A percentile compares a stretch with the other conserved stretches of the same genome.
These are phyloP conservation scores for Chaetothyriales sp. DNA, from an alignment of 2,329 filamentous ascomycete species.

Conservation along the genomic window DNA sequence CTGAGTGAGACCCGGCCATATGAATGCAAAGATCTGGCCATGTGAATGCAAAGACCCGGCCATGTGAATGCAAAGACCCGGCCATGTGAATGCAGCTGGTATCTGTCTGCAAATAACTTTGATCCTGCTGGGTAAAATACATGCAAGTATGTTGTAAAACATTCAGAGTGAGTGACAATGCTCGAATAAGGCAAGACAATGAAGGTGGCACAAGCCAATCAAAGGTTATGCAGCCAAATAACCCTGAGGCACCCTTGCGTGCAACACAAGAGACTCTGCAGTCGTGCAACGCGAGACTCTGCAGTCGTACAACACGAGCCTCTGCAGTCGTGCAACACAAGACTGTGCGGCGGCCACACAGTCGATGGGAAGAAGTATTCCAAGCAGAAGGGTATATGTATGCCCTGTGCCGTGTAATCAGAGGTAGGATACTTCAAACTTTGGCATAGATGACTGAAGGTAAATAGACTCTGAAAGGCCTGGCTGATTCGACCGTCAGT, in stretches of 20 bases:
- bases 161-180: neutral
- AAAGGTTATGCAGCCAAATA: neutral
- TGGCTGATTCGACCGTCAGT: conserved; percentile 6
- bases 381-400: conserved; percentile 15
- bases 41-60: neutral
- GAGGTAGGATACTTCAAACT: conserved; percentile 16
- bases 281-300: neutral
- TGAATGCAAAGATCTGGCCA: neutral
- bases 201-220: neutral
- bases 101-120: neutral
- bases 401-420: conserved; percentile 13
- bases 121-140: neutral
- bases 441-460: conserved; percentile 15
- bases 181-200: conserved; percentile 3
- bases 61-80: neutral
- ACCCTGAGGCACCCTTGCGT: neutral
- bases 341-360: no score
- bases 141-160: neutral
- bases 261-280: neutral
- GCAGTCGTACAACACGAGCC: neutral
- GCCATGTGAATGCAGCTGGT: neutral
- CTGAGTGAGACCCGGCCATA: no score
- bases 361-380: conserved; percentile 12
- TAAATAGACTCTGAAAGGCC: conserved; percentile 10
- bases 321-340: neutral